A percentile compares a stretch with the other conserved stretches of the same genome.
Conservation (phyloP, 2,329 filamentous ascomycete genomes). For the Scedosporium minutisporum region DNA sequence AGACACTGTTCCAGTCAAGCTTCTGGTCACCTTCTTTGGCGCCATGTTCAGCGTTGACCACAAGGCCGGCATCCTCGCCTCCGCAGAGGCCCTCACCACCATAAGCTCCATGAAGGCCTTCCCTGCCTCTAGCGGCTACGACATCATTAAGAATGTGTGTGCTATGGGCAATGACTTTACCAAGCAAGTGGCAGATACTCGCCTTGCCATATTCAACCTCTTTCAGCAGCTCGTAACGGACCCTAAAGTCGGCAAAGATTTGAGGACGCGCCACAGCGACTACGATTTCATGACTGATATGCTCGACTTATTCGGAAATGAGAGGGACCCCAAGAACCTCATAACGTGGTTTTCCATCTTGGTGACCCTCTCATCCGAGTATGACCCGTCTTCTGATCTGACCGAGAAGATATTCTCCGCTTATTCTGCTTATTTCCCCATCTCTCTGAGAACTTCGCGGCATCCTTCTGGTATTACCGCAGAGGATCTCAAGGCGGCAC, state of each 20-base stretch:
- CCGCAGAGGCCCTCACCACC: conserved; percentile 40
- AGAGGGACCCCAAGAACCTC: conserved; percentile 48
- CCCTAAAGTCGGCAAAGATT: conserved; percentile 29
- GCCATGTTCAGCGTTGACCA: conserved; percentile 51
- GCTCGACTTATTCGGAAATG: conserved; percentile 40
- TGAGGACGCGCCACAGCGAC: conserved; percentile 29
- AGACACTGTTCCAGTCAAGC: conserved; percentile 23
- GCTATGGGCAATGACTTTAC: conserved; percentile 48
- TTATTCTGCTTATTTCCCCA: conserved; percentile 53
- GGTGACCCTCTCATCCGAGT: conserved; percentile 32
- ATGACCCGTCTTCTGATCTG: conserved; percentile 33
- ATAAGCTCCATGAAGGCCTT: conserved; percentile 42
- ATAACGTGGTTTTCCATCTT: conserved; percentile 48
- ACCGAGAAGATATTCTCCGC: conserved; percentile 41
- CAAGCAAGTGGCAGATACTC: conserved; percentile 39
- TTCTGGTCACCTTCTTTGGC: conserved; percentile 44
- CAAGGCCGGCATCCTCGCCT: conserved; percentile 47
- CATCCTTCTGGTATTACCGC: conserved; percentile 41
- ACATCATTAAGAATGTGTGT: conserved; percentile 39
- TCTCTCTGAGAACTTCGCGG: conserved; percentile 43
- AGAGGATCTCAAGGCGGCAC: conserved; percentile 42
- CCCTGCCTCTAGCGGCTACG: conserved; percentile 34
- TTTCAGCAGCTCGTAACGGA: conserved; percentile 34
- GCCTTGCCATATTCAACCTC: conserved; percentile 42
- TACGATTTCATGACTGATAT: conserved; percentile 39